Evolutionary conservation across 768 basidiomycete genomes (phyloP).

Genomic region (Xerocomus potaroensis): DNA sequence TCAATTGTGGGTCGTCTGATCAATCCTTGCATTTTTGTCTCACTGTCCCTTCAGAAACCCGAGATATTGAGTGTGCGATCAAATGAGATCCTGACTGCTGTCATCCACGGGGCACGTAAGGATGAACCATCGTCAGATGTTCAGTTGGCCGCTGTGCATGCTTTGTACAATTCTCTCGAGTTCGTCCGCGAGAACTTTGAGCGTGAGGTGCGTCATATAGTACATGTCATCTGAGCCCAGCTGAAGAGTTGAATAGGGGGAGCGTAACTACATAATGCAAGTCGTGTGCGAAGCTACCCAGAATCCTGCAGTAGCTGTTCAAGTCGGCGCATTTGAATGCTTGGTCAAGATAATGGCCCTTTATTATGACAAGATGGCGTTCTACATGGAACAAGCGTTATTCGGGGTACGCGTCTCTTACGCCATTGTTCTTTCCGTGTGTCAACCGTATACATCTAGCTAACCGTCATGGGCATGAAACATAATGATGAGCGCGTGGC

Average conservation of each 20-base stretch:
- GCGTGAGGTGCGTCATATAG: slow-evolving; percentile 66
- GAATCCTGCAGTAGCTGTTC: slow-evolving; percentile 70
- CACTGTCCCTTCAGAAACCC: slow-evolving; percentile 61
- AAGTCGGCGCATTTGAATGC: slow-evolving; percentile 95
- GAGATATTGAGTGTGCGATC: slow-evolving; percentile 85
- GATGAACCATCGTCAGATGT: slow-evolving; percentile 91
- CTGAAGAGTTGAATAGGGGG: slow-evolving; percentile 57
- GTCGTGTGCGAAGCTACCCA: slow-evolving; percentile 99
- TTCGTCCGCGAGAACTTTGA: slow-evolving; percentile 98
- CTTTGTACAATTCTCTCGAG: slow-evolving; percentile 91
- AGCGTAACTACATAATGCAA: slow-evolving; percentile 99
- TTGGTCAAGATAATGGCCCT: slow-evolving; percentile 95
- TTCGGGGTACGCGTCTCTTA: slow-evolving; percentile 69
- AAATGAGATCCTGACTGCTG: slow-evolving; percentile 97
- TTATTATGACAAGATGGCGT: slow-evolving; percentile 98
- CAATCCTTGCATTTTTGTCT: slow-evolving; percentile 7
- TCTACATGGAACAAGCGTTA: slow-evolving; percentile 98
- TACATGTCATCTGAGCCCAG: neutral
- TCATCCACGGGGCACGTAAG: slow-evolving; percentile 96
- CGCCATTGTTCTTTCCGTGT: slow-evolving; percentile 1
- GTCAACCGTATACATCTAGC: slow-evolving; percentile 39
- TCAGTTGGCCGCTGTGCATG: slow-evolving; percentile 88
- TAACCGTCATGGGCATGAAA: slow-evolving; percentile 98
- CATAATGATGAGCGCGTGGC: slow-evolving; percentile 87
- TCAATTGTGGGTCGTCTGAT: slow-evolving; percentile 65